Conservation (phyloP, 768 basidiomycete genomes). For the Saitozyma podzolica region DNA sequence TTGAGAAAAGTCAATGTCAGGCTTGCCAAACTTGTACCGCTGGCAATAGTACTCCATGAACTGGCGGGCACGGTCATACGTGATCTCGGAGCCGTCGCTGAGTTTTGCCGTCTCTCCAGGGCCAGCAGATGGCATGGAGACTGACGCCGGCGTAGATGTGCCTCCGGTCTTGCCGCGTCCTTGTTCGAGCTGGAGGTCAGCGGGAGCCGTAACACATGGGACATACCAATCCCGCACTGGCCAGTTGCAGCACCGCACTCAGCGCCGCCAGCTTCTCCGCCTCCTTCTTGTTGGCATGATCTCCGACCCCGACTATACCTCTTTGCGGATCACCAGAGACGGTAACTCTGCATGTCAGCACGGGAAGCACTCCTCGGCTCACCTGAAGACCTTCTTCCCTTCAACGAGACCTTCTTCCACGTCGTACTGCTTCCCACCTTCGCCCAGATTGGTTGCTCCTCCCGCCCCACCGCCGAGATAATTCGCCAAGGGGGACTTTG, state of each 20-base stretch:
- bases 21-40: conserved; percentile 69
- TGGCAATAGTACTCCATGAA: conserved; percentile 97
- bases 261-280: conserved; percentile 75
- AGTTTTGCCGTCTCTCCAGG: conserved; percentile 53
- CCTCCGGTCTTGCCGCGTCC: too few relatives aligned
- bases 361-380: conserved; percentile 15
- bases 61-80: conserved; percentile 70
- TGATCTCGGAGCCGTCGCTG: conserved; percentile 66
- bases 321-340: conserved; percentile 38
- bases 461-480: conserved; percentile 42
- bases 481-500: conserved; percentile 62
- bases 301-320: conserved; percentile 61
- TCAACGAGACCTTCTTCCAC: conserved; percentile 45
- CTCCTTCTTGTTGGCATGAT: conserved; percentile 62
- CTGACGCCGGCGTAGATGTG: too few relatives aligned
- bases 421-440: conserved; percentile 47
- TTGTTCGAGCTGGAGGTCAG: too few relatives aligned
- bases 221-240: conserved; percentile 39
- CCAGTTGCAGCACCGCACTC: conserved; percentile 70
- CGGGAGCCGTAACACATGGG: too few relatives aligned
- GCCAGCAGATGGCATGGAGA: conserved; percentile 2
- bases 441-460: conserved; percentile 29
- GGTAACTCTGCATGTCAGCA: conserved; percentile 35
- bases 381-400: conserved; percentile 58
- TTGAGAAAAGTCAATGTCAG: conserved; percentile 65